phyloP scores from a whole-genome alignment of 768 basidiomycete genomes.

The Agaricus blazei region DNA sequence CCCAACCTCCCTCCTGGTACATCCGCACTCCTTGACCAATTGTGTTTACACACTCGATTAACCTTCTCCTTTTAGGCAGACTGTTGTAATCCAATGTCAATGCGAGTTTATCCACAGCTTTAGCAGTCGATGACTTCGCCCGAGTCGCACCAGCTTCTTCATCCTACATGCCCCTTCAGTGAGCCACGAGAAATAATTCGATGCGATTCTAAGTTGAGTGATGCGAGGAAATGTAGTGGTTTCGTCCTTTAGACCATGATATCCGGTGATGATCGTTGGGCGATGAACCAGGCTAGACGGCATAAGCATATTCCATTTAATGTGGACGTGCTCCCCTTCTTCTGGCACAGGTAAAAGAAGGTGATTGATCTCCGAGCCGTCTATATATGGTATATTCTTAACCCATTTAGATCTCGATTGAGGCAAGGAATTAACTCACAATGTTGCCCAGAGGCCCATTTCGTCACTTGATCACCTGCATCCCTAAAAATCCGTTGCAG shows the following conservation, averaged over 20 bases:
- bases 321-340: conserved; percentile 39
- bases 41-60: conserved; percentile 51
- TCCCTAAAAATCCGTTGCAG: too few relatives aligned
- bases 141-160: conserved; percentile 62
- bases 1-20: conserved; percentile 69
- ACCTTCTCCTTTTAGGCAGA: conserved; percentile 37
- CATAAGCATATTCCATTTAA: conserved; percentile 77
- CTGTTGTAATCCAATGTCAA: conserved; percentile 47
- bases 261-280: conserved; percentile 49
- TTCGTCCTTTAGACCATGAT: conserved; percentile 68
- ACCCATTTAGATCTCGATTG: too few relatives aligned
- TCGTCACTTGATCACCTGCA: too few relatives aligned
- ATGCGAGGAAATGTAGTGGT: conserved; percentile 70
- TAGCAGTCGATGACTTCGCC: conserved; percentile 61
- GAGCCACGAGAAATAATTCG: conserved; percentile 69
- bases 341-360: conserved; percentile 45
- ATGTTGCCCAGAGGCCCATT: too few relatives aligned
- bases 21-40: conserved; percentile 56
- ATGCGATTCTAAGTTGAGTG: conserved; percentile 52
- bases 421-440: too few relatives aligned
- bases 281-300: conserved; percentile 53
- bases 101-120: conserved; percentile 45
- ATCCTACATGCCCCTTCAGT: conserved; percentile 63
- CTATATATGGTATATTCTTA: not conserved
- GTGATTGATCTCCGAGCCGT: conserved; percentile 58